Conservation (phyloP, 306 rosid species). For the Mucuna pruriens region DNA sequence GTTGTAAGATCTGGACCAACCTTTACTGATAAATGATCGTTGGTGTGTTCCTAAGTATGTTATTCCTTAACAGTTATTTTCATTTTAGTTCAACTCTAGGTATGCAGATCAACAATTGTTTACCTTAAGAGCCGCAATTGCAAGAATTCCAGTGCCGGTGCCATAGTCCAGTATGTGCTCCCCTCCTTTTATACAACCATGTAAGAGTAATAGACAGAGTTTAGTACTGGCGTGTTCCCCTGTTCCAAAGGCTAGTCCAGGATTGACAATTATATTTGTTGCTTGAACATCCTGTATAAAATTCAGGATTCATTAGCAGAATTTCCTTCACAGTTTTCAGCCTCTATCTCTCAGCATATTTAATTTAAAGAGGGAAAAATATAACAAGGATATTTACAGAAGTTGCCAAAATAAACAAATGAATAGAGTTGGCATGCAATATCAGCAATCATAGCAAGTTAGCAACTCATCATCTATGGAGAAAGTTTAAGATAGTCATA, state of each 20-base stretch:
- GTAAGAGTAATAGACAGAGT: conserved; percentile 77
- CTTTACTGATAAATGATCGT: not conserved
- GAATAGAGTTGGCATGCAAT: conserved; percentile 6
- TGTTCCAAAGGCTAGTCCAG: conserved; percentile 91
- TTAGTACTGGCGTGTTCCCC: conserved; percentile 89
- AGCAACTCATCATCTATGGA: not conserved
- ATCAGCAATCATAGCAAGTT: conserved; percentile 24
- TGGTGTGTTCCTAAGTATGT: conserved; percentile 4
- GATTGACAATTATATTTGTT: conserved; percentile 79
- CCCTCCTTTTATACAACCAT: conserved; percentile 68
- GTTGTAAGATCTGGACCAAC: no score
- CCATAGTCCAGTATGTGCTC: conserved; percentile 86
- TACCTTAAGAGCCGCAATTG: conserved; percentile 90
- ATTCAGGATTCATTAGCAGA: conserved; percentile 12
- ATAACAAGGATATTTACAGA: conserved; percentile 13
- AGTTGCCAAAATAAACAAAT: not conserved
- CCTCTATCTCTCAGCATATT: conserved; percentile 6
- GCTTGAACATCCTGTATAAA: conserved; percentile 66
- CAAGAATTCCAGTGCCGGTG: conserved; percentile 94
- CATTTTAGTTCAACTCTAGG: conserved; percentile 21
- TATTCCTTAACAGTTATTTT: conserved; percentile 5
- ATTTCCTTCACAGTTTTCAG: not conserved
- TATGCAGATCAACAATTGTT: conserved; percentile 2
- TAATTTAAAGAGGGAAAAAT: conserved; percentile 6
- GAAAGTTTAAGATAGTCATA: conserved; percentile 48